Evolutionary conservation across 768 basidiomycete species (phyloP).

Genomic region (Amanita pallidorosea): DNA sequence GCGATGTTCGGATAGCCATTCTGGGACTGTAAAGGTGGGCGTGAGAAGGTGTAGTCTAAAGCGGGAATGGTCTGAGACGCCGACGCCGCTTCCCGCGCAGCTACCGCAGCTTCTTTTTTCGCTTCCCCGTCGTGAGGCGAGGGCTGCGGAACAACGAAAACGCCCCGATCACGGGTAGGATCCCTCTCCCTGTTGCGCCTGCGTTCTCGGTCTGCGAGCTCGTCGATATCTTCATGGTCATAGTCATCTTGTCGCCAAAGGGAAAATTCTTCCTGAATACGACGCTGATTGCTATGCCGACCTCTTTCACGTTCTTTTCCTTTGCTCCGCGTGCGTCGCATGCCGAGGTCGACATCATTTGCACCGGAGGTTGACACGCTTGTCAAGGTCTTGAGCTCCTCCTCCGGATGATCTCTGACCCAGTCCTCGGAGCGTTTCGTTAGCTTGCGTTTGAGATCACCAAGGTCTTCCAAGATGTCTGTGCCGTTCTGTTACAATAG

Average conservation of each 20-base stretch:
- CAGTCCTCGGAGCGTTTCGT: slow-evolving; percentile 57
- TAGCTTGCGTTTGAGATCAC: slow-evolving; percentile 52
- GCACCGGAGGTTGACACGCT: slow-evolving; percentile 16
- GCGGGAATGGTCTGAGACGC: slow-evolving; percentile 4
- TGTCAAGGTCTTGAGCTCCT: slow-evolving; percentile 11
- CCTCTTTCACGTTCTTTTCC: slow-evolving; percentile 3
- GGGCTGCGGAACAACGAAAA: slow-evolving; percentile 1
- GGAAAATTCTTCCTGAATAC: slow-evolving; percentile 1
- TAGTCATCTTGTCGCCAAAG: slow-evolving; percentile 3
- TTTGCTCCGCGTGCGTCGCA: slow-evolving; percentile 9
- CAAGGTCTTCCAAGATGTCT: slow-evolving; percentile 57
- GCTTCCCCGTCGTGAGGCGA: slow-evolving; percentile 2
- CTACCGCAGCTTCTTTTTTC: slow-evolving; percentile 5
- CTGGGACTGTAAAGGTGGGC: slow-evolving; percentile 12
- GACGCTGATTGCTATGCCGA: slow-evolving; percentile 2
- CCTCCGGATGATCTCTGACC: slow-evolving; percentile 32
- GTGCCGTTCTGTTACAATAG: slow-evolving; percentile 49
- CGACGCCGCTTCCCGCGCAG: slow-evolving; percentile 14
- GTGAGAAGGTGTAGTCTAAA: slow-evolving; percentile 20
- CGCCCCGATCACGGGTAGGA: slow-evolving; percentile 1
- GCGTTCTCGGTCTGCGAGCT: slow-evolving; percentile 2
- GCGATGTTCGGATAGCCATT: not conserved
- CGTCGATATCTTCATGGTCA: not conserved
- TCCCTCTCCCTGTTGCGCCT: not conserved
- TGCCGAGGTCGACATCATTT: slow-evolving; percentile 14